phyloP scores from a whole-genome alignment of 2,329 filamentous ascomycete species.

The Epichloe gansuensis region DNA sequence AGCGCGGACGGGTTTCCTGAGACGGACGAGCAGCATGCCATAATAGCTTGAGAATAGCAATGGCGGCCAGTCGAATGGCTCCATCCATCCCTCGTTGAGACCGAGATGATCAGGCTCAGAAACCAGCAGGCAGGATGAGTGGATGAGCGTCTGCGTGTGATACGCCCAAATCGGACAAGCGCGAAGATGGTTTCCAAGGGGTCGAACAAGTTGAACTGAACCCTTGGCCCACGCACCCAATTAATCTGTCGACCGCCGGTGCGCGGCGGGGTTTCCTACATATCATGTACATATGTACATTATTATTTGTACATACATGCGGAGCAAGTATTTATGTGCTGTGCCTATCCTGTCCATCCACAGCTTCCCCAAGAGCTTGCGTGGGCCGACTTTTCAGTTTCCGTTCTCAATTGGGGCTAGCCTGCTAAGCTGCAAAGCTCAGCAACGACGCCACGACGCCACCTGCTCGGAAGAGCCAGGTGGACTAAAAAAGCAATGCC shows the following conservation, averaged over 20 bases:
- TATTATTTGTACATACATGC: too few relatives aligned
- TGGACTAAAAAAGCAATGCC: conserved; percentile 6
- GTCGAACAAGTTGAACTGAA: too few relatives aligned
- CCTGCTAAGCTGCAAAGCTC: background rate
- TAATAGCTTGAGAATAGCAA: background rate
- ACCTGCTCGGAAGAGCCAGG: conserved; percentile 3
- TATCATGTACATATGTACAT: too few relatives aligned
- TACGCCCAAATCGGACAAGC: conserved; percentile 8
- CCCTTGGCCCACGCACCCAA: too few relatives aligned
- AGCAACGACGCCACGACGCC: conserved; percentile 6
- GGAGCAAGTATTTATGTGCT: too few relatives aligned
- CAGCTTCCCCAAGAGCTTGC: background rate
- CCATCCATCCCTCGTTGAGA: background rate
- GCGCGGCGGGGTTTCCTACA: conserved; percentile 1
- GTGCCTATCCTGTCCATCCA: too few relatives aligned
- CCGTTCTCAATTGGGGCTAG: conserved; percentile 3
- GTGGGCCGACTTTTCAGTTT: conserved; percentile 4
- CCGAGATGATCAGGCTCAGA: background rate
- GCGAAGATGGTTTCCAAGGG: conserved; percentile 8
- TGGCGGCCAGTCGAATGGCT: background rate
- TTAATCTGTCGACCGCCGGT: too few relatives aligned
- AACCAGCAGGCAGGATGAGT: conserved; percentile 3
- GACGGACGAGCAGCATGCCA: background rate
- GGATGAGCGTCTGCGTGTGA: conserved; percentile 1
- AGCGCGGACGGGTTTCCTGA: background rate